Base-by-base conservation (phyloP, 768 basidiomycete species). In the Tylopilus balloui region DNA sequence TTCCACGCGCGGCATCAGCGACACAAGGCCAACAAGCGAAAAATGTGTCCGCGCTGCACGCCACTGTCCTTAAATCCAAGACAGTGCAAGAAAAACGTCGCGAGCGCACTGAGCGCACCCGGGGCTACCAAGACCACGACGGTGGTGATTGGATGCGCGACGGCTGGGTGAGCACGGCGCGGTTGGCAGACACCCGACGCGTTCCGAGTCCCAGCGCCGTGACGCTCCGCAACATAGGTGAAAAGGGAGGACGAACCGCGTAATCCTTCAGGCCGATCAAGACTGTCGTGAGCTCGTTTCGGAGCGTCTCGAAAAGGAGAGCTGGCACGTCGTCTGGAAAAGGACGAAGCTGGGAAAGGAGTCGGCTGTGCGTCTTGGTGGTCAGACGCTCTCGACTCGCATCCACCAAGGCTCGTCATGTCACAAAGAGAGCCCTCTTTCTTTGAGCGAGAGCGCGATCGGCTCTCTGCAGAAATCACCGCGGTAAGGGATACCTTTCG, bases 371-470 rank as follows among this genome's bases (percentile, higher is more conserved):
- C 52, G 55, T n/a, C n/a, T n/a, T n/a, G n/a, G n/a, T n/a, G n/a
- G n/a, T n/a, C n/a, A n/a, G n/a, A n/a, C n/a, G n/a, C n/a, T n/a
- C n/a, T n/a, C n/a, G n/a, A n/a, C n/a, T n/a, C n/a, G n/a, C n/a
- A n/a, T n/a, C n/a, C 36, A 37, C 3, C 37, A 11, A 12, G 36
- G 6, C 23, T 45, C 25, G 14, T 4, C 42, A 54, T 67, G 66
- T 68, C 63, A 6, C 66, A 68, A 45, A 50, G 47, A 47, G 82
- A 82, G 21, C 59, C 65, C 2, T 66, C 79, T 0, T 91, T 87
- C 68, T 92, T 92, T 50, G 87, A 91, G 31, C 78, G 78, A 51
- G 90, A 93, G 59, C 80, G 89, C 54, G 84, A 91, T 49, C 77
- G 78, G 45, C 74, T 93, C 34, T 73, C 86, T 6, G 69, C 75